Base-by-base conservation (phyloP, 768 basidiomycete genomes). In the Mycena vulgaris region DNA sequence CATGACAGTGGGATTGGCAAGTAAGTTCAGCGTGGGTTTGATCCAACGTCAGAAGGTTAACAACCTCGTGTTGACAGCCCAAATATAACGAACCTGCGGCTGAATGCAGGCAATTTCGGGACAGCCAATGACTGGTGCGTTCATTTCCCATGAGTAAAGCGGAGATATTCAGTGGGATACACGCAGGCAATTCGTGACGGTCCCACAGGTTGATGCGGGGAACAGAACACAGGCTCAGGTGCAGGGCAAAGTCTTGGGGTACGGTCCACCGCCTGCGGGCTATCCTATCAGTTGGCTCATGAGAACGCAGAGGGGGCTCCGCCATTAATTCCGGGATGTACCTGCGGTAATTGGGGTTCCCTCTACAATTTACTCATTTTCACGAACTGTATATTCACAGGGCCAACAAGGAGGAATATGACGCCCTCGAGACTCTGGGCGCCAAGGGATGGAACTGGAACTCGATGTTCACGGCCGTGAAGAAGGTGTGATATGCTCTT, bases 281-380 rank as follows among this genome's bases (percentile, higher is more conserved):
- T 9, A 53, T 5, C 9, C 16, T 23, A 28, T n/a, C 9, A 6
- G 1, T 16, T 11, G 19, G 27, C 33, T 23, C 8, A 63, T n/a
- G 1, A 1, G 1, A 31, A 2, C 3, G 0, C 25, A 68, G 66
- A 5, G 66, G 66, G 16, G 66, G 66, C 23, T 61, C 59, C 5
- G 66, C 66, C 10, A 68, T 68, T 11, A 68, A 68, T 39, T 68
- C 66, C 14, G 66, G 66, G 28, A 68, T 68, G 66, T 68, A 68
- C 56, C 53, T 68, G 11, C 59, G 66, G 66, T 68, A 25, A 31
- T 10, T 16, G 14, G n/a, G 3, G 39, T 39, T 39, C 39, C 17
- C 14, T 39, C 14, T 39, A 3, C n/a, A n/a, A n/a, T 16, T 39
- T 39, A 39, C 39, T 39, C 39, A 3, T 39, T 39, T 16, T 39